Evolutionary conservation across 2,329 filamentous ascomycete genomes (phyloP).

Genomic region (Diaporthe capsici): DNA sequence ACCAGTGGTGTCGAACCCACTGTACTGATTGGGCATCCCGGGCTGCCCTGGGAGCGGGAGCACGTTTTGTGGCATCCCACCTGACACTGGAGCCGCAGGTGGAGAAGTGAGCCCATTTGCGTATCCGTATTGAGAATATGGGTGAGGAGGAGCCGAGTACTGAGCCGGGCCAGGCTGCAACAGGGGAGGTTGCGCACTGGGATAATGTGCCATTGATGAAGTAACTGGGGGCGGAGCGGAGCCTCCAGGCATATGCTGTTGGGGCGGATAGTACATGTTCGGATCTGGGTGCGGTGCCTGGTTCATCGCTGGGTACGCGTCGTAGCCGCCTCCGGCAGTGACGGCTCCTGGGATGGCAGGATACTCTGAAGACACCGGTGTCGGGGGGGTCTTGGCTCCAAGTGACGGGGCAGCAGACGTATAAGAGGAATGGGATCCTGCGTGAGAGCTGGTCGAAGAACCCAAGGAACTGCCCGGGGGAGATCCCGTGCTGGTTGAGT

Average conservation of each 20-base stretch:
- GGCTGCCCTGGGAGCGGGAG: constrained; percentile 77
- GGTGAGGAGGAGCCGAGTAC: constrained; percentile 73
- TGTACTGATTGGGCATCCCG: constrained; percentile 70
- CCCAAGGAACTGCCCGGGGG: constrained; percentile 84
- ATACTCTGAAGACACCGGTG: constrained; percentile 73
- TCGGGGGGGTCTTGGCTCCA: constrained; percentile 81
- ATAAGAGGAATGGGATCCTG: constrained; percentile 68
- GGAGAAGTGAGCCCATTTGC: constrained; percentile 85
- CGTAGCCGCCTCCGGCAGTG: constrained; percentile 51
- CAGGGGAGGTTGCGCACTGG: constrained; percentile 82
- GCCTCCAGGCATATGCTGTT: constrained; percentile 82
- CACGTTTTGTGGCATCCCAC: constrained; percentile 77
- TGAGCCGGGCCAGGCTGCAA: constrained; percentile 79
- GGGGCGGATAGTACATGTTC: constrained; percentile 80
- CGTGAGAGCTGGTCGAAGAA: constrained; percentile 65
- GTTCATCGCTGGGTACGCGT: constrained; percentile 79
- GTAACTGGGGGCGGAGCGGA: constrained; percentile 82
- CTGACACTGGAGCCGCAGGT: constrained; percentile 78
- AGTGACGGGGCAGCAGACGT: constrained; percentile 69
- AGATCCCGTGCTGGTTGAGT: constrained; percentile 80
- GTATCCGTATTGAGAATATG: constrained; percentile 80
- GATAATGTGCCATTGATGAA: constrained; percentile 82
- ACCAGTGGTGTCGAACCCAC: constrained; percentile 84
- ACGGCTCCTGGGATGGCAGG: constrained; percentile 56
- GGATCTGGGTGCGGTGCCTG: constrained; percentile 75